Evolutionary conservation across 2,329 filamentous ascomycete species (phyloP).

Genomic region (Trichoderma semiorbis): DNA sequence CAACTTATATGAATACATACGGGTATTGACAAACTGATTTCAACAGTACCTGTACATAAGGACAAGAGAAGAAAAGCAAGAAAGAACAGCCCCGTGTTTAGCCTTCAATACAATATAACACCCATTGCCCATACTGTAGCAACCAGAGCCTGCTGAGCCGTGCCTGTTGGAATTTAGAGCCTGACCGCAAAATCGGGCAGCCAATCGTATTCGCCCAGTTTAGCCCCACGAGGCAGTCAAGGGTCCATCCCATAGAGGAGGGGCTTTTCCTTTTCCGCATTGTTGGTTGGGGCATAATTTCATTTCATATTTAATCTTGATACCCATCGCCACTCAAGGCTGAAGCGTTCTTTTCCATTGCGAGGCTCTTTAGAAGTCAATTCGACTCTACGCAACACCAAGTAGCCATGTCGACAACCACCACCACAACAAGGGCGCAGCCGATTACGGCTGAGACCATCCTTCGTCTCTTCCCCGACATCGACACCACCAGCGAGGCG

Average conservation of each 20-base stretch:
- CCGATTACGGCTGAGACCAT: slow-evolving; percentile 83
- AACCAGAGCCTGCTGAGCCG: neutral
- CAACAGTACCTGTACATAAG: neutral
- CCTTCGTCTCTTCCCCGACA: slow-evolving; percentile 82
- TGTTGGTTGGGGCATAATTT: neutral
- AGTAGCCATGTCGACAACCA: slow-evolving; percentile 27
- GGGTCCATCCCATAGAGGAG: neutral
- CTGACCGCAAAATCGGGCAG: neutral
- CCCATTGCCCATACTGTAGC: neutral
- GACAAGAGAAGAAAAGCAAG: neutral
- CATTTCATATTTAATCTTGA: slow-evolving; percentile 14
- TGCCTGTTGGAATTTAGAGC: neutral
- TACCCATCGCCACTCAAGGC: slow-evolving; percentile 8
- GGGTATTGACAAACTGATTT: neutral
- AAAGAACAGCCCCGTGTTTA: too few species aligned
- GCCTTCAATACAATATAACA: neutral
- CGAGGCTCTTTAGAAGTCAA: neutral
- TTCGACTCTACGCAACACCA: neutral
- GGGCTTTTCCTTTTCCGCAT: neutral
- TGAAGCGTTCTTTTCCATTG: neutral
- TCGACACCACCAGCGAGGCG: slow-evolving; percentile 66
- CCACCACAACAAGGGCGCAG: slow-evolving; percentile 50
- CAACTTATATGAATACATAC: too few species aligned
- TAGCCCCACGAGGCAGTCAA: neutral
- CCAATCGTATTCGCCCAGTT: neutral